These are phyloP conservation scores for Sordariomycetes sp. DNA, from an alignment of 2,329 filamentous ascomycete species.

Conservation along the genomic window DNA sequence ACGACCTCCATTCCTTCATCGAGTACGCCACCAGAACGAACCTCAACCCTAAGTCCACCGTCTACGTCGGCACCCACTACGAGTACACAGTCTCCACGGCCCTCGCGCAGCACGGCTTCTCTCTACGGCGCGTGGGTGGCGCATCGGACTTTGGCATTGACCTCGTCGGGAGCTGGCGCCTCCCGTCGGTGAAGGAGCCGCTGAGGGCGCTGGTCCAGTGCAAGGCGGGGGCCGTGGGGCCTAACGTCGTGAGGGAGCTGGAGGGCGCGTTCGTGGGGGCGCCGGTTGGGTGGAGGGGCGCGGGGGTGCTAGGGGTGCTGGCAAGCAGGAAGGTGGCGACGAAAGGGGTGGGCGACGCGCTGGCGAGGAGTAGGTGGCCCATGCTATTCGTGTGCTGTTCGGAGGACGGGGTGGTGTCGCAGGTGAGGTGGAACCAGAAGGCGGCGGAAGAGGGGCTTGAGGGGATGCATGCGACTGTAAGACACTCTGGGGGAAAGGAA, in stretches of 20 bases:
- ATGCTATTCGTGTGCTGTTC: constrained; percentile 59
- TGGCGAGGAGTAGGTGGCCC: constrained; percentile 54
- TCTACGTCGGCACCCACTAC: constrained; percentile 62
- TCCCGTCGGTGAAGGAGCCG: constrained; percentile 26
- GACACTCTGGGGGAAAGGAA: constrained; percentile 18
- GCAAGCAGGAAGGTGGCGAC: constrained; percentile 59
- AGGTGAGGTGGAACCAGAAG: constrained; percentile 60
- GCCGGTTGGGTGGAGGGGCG: constrained; percentile 57
- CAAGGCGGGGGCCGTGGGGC: constrained; percentile 47
- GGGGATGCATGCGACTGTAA: constrained; percentile 38
- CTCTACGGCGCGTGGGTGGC: constrained; percentile 51
- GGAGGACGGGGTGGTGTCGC: constrained; percentile 40
- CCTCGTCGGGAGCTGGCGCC: constrained; percentile 55
- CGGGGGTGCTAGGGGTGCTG: constrained; percentile 55
- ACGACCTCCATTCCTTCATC: constrained; percentile 51
- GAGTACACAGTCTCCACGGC: constrained; percentile 54
- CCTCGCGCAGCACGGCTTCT: constrained; percentile 49
- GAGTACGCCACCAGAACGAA: constrained; percentile 44
- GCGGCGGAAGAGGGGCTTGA: constrained; percentile 50
- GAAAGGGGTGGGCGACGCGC: constrained; percentile 60
- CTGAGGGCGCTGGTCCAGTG: constrained; percentile 50
- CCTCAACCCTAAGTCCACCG: constrained; percentile 40
- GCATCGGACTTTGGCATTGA: constrained; percentile 60
- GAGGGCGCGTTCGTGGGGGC: constrained; percentile 67
- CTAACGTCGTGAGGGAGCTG: constrained; percentile 56